These are phyloP conservation scores for Amanita exitialis DNA, from an alignment of 768 basidiomycete genomes.

Conservation along the genomic window DNA sequence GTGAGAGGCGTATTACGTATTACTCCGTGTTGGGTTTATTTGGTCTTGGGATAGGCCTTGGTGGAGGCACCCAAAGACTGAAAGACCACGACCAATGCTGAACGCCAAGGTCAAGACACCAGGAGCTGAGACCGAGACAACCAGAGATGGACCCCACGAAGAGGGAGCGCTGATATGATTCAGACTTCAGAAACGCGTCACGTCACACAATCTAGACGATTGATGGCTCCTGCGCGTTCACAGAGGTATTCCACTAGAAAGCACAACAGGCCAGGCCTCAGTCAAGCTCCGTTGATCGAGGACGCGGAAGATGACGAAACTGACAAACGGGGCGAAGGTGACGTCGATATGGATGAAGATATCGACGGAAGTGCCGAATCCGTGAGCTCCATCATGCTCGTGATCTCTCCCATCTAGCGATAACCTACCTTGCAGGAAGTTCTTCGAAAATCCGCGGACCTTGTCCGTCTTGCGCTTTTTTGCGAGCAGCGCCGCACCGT, in stretches of 20 bases:
- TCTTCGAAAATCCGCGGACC: constrained; percentile 45
- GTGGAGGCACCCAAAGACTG: too few relatives aligned
- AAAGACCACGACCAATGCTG: too few relatives aligned
- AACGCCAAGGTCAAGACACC: too few relatives aligned
- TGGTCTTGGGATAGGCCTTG: too few relatives aligned
- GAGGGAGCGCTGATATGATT: too few relatives aligned
- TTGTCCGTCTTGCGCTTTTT: constrained; percentile 68
- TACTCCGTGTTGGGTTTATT: too few relatives aligned
- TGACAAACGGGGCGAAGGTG: neutral
- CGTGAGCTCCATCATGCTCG: neutral
- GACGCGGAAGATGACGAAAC: constrained; percentile 1
- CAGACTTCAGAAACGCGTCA: neutral
- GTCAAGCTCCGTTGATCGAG: neutral
- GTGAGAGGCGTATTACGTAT: neutral
- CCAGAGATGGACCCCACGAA: too few relatives aligned
- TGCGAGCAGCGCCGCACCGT: constrained; percentile 51
- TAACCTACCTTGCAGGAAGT: constrained; percentile 34
- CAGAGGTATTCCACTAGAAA: neutral
- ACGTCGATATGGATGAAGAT: neutral
- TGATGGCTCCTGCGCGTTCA: constrained; percentile 5
- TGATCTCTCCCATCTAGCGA: neutral
- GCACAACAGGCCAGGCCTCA: constrained; percentile 2
- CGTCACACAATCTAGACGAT: neutral
- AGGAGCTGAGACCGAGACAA: too few relatives aligned
- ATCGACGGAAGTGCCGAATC: neutral